Conservation (phyloP, 2,329 filamentous ascomycete genomes). For the Xylariomycetidae sp. region DNA sequence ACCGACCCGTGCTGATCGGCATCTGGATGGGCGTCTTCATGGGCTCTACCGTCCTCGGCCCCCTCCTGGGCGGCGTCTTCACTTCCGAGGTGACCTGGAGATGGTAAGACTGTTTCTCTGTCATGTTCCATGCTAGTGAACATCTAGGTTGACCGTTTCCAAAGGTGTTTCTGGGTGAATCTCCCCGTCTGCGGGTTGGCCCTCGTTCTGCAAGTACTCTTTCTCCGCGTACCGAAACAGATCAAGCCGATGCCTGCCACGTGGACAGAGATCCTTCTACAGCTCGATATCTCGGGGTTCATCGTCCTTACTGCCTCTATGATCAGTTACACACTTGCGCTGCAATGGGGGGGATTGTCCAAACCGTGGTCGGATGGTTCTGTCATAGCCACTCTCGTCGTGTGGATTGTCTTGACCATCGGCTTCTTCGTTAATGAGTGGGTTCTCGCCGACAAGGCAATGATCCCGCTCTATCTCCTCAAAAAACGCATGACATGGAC, state of each 20-base stretch:
- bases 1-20: conserved; percentile 24
- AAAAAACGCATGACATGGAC: too few relatives aligned
- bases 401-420: conserved; percentile 32
- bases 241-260: conserved; percentile 2
- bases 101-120: too few relatives aligned
- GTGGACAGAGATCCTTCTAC: conserved; percentile 13
- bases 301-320: conserved; percentile 15
- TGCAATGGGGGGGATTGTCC: conserved; percentile 28
- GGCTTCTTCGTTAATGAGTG: conserved; percentile 35
- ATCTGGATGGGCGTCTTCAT: conserved; percentile 26
- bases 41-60: conserved; percentile 25
- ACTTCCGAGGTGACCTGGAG: conserved; percentile 26
- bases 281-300: conserved; percentile 21
- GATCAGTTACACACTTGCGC: conserved; percentile 22
- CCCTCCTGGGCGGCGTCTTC: conserved; percentile 29
- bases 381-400: conserved; percentile 34
- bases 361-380: conserved; percentile 8
- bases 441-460: too few relatives aligned
- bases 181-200: conserved; percentile 26
- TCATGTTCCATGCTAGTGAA: too few relatives aligned
- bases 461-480: too few relatives aligned
- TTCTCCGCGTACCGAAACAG: conserved; percentile 19
- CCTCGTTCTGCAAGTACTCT: conserved; percentile 18
- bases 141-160: too few relatives aligned
- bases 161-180: conserved; percentile 33